Percentiles rank a stretch among this genome's conserved stretches.
These are phyloP conservation scores for Zizania latifolia DNA, from an alignment of 176 grass and related monocot genomes.

Conservation along the genomic window DNA sequence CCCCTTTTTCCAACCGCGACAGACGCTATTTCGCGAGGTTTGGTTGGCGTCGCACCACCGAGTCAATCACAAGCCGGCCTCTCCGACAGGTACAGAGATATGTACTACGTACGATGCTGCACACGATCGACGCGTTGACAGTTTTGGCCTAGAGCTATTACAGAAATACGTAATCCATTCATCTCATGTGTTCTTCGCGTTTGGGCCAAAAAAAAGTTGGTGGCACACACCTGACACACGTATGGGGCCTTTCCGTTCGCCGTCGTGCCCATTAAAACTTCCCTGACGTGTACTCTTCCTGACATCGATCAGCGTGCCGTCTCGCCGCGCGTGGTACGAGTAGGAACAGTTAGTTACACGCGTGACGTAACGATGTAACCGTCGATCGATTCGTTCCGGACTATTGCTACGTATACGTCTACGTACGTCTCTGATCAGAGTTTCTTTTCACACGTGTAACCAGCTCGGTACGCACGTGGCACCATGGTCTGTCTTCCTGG, in stretches of 20 bases:
- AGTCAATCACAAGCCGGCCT: neutral
- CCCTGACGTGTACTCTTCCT: neutral
- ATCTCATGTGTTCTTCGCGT: neutral
- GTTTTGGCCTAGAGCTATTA: neutral
- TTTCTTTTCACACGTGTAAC: neutral
- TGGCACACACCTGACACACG: neutral
- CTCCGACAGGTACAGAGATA: neutral
- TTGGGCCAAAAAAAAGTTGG: neutral
- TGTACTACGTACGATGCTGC: no score
- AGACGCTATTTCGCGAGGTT: neutral
- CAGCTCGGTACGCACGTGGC: neutral
- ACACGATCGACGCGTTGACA: neutral
- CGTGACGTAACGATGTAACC: neutral
- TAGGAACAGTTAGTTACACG: neutral
- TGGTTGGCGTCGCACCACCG: neutral
- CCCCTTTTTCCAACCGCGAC: neutral
- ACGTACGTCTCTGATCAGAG: neutral
- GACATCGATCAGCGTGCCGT: neutral
- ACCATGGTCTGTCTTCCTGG: no score
- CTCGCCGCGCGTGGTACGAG: neutral
- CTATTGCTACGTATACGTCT: neutral
- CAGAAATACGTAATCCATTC: neutral
- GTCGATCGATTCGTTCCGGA: neutral
- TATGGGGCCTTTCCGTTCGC: neutral
- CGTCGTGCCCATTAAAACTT: neutral